These are phyloP conservation scores for Pseudocercospora musae DNA, from an alignment of 2,329 filamentous ascomycete genomes.

Conservation along the genomic window DNA sequence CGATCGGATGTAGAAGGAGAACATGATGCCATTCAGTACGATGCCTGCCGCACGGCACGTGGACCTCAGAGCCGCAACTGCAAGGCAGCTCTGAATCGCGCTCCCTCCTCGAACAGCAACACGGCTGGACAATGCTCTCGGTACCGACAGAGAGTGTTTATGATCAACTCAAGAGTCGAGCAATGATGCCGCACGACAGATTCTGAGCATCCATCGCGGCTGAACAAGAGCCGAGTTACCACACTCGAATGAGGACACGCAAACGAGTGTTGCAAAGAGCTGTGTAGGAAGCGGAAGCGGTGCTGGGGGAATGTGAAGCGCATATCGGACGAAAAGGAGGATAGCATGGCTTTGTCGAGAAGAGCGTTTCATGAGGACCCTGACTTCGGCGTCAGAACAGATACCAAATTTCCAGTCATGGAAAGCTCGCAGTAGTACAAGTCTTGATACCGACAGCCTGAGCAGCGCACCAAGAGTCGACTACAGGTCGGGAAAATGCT, in stretches of 20 bases:
- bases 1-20: neutral
- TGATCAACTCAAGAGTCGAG: neutral
- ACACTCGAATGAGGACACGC: neutral
- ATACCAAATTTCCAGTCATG: too few species aligned
- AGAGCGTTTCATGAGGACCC: too few species aligned
- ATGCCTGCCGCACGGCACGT: neutral
- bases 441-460: neutral
- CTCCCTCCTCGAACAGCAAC: too few species aligned
- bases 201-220: neutral
- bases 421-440: too few species aligned
- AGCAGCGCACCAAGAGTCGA: too few species aligned
- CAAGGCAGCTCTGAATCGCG: too few species aligned
- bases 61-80: neutral
- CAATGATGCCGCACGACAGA: neutral
- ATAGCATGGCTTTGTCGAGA: too few species aligned
- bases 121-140: neutral
- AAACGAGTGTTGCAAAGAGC: neutral
- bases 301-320: neutral
- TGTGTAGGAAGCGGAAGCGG: neutral
- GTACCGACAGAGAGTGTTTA: neutral
- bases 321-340: too few species aligned
- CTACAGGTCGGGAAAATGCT: too few species aligned
- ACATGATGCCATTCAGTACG: neutral
- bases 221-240: neutral
- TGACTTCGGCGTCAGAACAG: too few species aligned